Percentiles rank a stretch among this genome's conserved stretches.
Evolutionary conservation across 208 protist genomes (phyloP).

Genomic region (Blastocrithidia nonstop): DNA sequence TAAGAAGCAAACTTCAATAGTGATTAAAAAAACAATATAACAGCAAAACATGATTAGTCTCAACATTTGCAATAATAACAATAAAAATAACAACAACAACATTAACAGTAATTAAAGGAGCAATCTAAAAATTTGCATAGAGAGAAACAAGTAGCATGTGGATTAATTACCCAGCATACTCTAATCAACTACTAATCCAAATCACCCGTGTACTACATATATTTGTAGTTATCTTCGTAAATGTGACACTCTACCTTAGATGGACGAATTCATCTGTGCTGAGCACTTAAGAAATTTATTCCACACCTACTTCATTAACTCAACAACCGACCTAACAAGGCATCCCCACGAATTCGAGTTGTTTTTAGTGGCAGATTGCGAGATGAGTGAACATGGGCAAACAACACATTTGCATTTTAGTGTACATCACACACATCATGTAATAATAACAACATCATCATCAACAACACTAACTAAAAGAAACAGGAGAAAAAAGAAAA

Average conservation of each 20-base stretch:
- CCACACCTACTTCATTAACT: constrained; percentile 40
- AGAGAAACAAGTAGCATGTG: constrained; percentile 31
- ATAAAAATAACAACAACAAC: background rate
- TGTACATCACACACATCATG: constrained; percentile 52
- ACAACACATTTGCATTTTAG: constrained; percentile 39
- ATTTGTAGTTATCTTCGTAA: constrained; percentile 57
- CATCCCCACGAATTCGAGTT: constrained; percentile 45
- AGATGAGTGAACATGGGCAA: constrained; percentile 22
- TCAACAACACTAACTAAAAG: constrained; percentile 9
- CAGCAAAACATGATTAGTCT: no score
- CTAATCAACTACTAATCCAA: constrained; percentile 66
- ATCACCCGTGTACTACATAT: constrained; percentile 58
- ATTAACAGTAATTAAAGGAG: background rate
- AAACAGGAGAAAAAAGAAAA: constrained; percentile 10
- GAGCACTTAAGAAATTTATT: constrained; percentile 72
- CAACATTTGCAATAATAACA: background rate
- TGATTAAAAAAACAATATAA: no score
- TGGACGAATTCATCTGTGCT: constrained; percentile 39
- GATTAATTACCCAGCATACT: constrained; percentile 46
- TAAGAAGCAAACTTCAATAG: background rate
- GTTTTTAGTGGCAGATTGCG: constrained; percentile 52
- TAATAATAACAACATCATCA: constrained; percentile 11
- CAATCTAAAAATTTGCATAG: background rate
- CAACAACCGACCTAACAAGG: constrained; percentile 49
- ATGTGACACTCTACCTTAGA: constrained; percentile 78